phyloP scores from a whole-genome alignment of 352 stramenopile genomes.

The Plasmopara muralis region DNA sequence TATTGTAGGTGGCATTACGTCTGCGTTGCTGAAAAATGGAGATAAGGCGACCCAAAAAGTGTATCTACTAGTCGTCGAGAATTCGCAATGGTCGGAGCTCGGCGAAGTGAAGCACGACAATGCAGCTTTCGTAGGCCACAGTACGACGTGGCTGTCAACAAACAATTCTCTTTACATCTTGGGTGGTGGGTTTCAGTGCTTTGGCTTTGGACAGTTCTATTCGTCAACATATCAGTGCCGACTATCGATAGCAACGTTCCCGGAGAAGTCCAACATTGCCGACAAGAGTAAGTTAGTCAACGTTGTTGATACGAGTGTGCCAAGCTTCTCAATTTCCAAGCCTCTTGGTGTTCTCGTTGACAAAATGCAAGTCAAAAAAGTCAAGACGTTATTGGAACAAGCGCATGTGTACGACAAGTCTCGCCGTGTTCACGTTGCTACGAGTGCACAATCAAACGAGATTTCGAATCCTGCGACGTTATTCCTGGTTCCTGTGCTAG shows the following conservation, averaged over 20 bases:
- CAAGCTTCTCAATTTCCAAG: slow-evolving; percentile 11
- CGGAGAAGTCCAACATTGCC: not conserved
- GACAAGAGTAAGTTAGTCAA: slow-evolving; percentile 10
- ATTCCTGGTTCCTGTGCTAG: slow-evolving; percentile 61
- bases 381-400: slow-evolving; percentile 73
- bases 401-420: slow-evolving; percentile 69
- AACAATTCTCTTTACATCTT: slow-evolving; percentile 42
- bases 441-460: slow-evolving; percentile 5
- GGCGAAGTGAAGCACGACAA: slow-evolving; percentile 43
- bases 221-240: slow-evolving; percentile 53
- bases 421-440: slow-evolving; percentile 49
- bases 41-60: slow-evolving; percentile 44
- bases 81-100: slow-evolving; percentile 44
- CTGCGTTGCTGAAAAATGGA: slow-evolving; percentile 29
- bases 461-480: slow-evolving; percentile 15
- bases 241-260: slow-evolving; percentile 23
- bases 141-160: slow-evolving; percentile 41
- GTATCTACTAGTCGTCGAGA: slow-evolving; percentile 39
- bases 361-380: slow-evolving; percentile 64
- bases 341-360: slow-evolving; percentile 41
- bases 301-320: not conserved
- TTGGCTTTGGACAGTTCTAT: slow-evolving; percentile 81
- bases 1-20: slow-evolving; percentile 51
- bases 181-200: slow-evolving; percentile 76
- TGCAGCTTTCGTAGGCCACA: slow-evolving; percentile 52